Evolutionary conservation across 1,284 basidiomycete species (phyloP).

Genomic region (Coriolopsis trogii): DNA sequence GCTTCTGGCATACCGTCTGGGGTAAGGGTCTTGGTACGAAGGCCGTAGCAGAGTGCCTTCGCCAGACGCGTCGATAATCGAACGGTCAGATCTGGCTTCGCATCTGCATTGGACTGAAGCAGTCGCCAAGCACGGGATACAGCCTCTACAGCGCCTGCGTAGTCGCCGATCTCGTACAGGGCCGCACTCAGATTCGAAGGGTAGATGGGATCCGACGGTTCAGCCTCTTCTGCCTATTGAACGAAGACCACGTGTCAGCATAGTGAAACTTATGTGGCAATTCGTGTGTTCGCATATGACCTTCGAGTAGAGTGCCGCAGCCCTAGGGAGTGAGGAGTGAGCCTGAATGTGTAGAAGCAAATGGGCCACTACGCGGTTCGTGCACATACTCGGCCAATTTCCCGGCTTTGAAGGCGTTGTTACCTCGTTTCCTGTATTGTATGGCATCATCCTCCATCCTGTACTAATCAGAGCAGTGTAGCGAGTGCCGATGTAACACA

Average conservation of each 20-base stretch:
- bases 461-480: background rate
- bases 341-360: background rate
- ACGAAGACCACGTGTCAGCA: background rate
- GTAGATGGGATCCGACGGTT: conserved; percentile 24
- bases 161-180: conserved; percentile 36
- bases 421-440: background rate
- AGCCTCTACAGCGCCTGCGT: conserved; percentile 27
- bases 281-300: too few species aligned
- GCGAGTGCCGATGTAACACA: background rate
- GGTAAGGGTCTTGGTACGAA: background rate
- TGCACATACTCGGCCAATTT: background rate
- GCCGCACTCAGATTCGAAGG: conserved; percentile 39
- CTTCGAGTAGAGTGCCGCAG: background rate
- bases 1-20: background rate
- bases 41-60: conserved; percentile 11
- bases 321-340: background rate
- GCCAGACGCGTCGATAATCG: conserved; percentile 18
- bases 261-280: background rate
- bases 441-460: background rate
- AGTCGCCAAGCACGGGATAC: conserved; percentile 31
- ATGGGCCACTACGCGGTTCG: too few species aligned
- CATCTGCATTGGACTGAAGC: background rate
- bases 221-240: conserved; percentile 17
- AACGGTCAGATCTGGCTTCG: background rate
- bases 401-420: background rate